Base-by-base conservation (phyloP, 2,329 filamentous ascomycete genomes). In the Colletotrichum sp. region DNA sequence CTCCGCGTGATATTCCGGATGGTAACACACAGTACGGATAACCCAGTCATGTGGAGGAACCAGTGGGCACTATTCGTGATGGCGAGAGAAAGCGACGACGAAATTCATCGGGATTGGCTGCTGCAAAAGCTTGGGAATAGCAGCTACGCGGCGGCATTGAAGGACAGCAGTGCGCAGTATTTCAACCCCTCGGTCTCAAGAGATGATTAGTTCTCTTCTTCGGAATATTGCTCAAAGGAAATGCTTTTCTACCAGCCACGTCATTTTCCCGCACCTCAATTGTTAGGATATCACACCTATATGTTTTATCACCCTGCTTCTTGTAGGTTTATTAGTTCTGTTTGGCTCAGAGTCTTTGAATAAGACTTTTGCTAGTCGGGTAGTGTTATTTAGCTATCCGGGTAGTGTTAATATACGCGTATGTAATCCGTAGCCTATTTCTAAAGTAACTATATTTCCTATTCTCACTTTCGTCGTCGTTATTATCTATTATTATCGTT, bases 91-190 rank as follows among this genome's bases (percentile, higher is more conserved):
- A 48, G 18, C 43, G 10, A 48, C n/a, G 43, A 48, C 43, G 43
- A n/a, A 12, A 48, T 48, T 22, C 43, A 48, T 22, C 43, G 43
- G n/a, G 43, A 48, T 48, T 48, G 43, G 43, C n/a, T 48, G 43
- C 43, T 48, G 43, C 43, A 48, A 22, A 48, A 48, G 43, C 43
- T 48, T 48, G 43, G n/a, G 43, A 22, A 48, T 48, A 22, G 43
- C 43, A 22, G 18, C 43, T 48, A 48, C 43, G 43, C n/a, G 18
- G 43, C 43, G 43, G 43, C 6, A 7, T 48, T 0, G 89, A 85
- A 48, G 10, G n/a, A 22, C 6, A 48, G 43, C 43, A n/a, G n/a
- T 12, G 43, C 18, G 43, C 43, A 48, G 7, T 7, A 48, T 48
- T 43, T 43, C 39, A 43, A n/a, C 0, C 9, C 10, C 9, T n/a